Evolutionary conservation across 1,284 basidiomycete species (phyloP).

Genomic region (Marasmius tenuissimus): DNA sequence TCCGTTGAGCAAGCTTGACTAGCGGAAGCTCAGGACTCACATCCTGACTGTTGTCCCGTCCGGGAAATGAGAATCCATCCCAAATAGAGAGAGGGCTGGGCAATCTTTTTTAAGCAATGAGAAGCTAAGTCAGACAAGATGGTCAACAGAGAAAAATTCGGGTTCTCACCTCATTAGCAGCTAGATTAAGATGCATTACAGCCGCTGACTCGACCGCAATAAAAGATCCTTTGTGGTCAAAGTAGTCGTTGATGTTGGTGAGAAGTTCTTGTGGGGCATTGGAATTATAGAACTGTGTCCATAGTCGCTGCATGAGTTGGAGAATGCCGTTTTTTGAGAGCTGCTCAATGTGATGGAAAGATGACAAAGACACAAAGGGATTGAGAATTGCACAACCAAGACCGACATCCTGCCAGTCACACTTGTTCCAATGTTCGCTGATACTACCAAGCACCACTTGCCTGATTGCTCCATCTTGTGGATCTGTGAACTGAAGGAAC

Average conservation of each 20-base stretch:
- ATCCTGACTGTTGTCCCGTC: neutral
- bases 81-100: neutral
- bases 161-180: neutral
- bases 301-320: neutral
- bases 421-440: neutral
- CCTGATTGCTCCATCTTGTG: neutral
- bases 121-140: neutral
- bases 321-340: neutral
- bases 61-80: neutral
- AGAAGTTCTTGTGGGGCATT: neutral
- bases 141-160: too few relatives aligned
- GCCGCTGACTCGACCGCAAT: neutral
- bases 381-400: neutral
- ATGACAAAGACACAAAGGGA: too few relatives aligned
- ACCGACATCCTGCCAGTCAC: neutral
- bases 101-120: neutral
- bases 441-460: neutral
- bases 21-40: conserved; percentile 11
- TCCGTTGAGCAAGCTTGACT: conserved; percentile 18
- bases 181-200: neutral
- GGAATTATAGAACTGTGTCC: neutral
- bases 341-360: neutral
- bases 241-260: neutral
- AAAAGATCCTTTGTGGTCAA: neutral
- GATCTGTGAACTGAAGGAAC: neutral